A percentile compares a stretch with the other conserved stretches of the same genome.
These are phyloP conservation scores for Paramecium caudatum DNA, from an alignment of 73 alveolate species.

Conservation along the genomic window DNA sequence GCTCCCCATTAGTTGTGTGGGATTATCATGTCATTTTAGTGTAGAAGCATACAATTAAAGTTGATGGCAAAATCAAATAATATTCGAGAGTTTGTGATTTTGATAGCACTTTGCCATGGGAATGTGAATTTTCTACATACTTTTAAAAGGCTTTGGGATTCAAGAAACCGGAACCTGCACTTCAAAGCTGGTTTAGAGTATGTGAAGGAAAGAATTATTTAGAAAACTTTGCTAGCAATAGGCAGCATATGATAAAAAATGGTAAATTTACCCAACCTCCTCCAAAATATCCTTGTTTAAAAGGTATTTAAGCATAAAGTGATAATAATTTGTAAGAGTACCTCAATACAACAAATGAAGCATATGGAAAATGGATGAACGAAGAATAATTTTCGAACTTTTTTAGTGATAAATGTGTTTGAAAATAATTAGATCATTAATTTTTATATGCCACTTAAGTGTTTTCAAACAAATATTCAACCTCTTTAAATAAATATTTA, in stretches of 20 bases:
- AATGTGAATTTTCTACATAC: neutral
- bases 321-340: neutral
- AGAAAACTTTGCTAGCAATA: constrained; percentile 34
- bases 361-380: constrained; percentile 40
- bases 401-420: neutral
- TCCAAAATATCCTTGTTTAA: constrained; percentile 51
- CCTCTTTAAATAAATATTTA: neutral
- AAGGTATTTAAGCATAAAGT: neutral
- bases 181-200: constrained; percentile 47
- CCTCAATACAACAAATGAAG: constrained; percentile 12
- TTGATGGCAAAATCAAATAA: neutral
- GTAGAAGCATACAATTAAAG: neutral
- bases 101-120: constrained; percentile 17
- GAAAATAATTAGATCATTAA: neutral
- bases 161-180: constrained; percentile 42
- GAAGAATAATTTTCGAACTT: constrained; percentile 52
- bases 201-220: constrained; percentile 1
- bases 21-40: constrained; percentile 63
- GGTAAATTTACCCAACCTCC: constrained; percentile 40
- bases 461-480: neutral
- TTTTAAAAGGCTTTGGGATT: constrained; percentile 3
- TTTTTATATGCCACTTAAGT: neutral
- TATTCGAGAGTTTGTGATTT: constrained; percentile 56
- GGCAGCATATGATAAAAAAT: constrained; percentile 38
- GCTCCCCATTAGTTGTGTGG: constrained; percentile 22